phyloP scores from a whole-genome alignment of 495 filamentous ascomycete genomes.

The Xylaria intraflava region DNA sequence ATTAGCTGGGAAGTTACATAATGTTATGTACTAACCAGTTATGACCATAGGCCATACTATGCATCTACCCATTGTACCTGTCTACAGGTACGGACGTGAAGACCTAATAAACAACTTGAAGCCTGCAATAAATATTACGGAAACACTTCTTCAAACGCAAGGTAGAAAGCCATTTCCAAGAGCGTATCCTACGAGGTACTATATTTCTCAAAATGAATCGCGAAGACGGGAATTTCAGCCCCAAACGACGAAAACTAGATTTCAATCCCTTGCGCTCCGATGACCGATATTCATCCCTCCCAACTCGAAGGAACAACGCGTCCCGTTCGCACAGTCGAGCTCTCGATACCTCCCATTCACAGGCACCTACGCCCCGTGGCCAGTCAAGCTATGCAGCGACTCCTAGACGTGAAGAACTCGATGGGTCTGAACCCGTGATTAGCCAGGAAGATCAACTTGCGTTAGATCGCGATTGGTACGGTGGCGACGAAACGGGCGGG shows the following conservation, averaged over 20 bases:
- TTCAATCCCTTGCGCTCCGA: conserved; percentile 49
- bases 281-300: conserved; percentile 52
- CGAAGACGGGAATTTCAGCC: conserved; percentile 44
- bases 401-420: conserved; percentile 45
- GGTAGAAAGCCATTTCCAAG: not conserved
- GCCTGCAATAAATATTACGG: not conserved
- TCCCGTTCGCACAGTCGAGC: conserved; percentile 32
- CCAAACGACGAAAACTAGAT: conserved; percentile 57
- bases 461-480: conserved; percentile 88
- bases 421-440: conserved; percentile 45
- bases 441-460: conserved; percentile 47
- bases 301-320: conserved; percentile 36
- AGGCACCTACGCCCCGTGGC: conserved; percentile 43
- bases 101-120: not conserved
- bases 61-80: too few species aligned
- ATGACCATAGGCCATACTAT: too few species aligned
- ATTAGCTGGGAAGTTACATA: not conserved
- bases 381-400: conserved; percentile 42
- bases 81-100: not conserved
- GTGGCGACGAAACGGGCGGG: conserved; percentile 61
- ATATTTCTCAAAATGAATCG: conserved; percentile 22
- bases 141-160: not conserved
- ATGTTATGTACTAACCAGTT: too few species aligned
- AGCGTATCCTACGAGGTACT: not conserved
- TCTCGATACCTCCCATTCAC: conserved; percentile 26